Evolutionary conservation across 164 flowering plant genomes (phyloP), one percentile per base, ranked within the genome.

Genomic region (Taxillus chinensis): DNA sequence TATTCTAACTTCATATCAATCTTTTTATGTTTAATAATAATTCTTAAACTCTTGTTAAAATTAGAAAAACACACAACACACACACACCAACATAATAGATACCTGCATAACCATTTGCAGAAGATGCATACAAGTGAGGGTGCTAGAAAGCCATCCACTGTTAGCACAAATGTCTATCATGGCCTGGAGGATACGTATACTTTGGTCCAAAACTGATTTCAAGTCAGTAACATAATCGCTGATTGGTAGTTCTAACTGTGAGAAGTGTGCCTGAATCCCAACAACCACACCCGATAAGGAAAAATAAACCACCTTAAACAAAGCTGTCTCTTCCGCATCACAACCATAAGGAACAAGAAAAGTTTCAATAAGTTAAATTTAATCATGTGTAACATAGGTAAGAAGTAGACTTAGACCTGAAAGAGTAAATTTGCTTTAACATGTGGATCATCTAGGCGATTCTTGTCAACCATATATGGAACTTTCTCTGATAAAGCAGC

Each of bases 101-200:
- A 92, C 99, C 99, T 93, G 99, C 92, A 90, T 87, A 78, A 90
- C 80, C 99, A 93, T 93, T 75, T 93, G 99, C 76, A 93, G 59
- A 62, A 93, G 90, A 81, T 77, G 92, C 99, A 93, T 93, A 72
- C 99, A 93, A 49, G 91, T 81, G 42, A 90, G 57, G 59, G 97
- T 70, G 71, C 96, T 89, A 59, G 92, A 79, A 69, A 93, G 91
- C 99, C 99, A 93, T 67, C 97, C 99, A 66, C 97, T 93, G 64
- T 93, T 93, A 16, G 99, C 96, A 81, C 93, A 93, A 60, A 93
- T 77, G 74, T 93, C 99, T 55, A 93, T 89, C 99, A 93, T 93
- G 50, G 99, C 99, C 76, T 90, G 99, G 64, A 93, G 81, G 60
- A 93, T 86, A 39, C 99, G 92, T 65, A 93, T 93, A 73, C 99